Conservation (phyloP, 441 rosid genomes). For the Populus hybrid region DNA sequence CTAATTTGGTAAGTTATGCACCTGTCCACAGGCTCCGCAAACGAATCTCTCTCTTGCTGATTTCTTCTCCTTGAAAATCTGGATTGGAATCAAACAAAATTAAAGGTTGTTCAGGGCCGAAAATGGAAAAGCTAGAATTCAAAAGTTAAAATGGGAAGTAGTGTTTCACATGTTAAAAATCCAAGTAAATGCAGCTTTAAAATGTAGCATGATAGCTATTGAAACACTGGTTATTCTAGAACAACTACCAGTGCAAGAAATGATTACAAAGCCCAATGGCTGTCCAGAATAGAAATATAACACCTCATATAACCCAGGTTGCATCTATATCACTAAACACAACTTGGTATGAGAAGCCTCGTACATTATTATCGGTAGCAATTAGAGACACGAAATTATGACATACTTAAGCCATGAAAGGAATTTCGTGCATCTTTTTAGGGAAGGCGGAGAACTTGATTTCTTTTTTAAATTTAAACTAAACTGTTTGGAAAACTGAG, state of each 20-base stretch:
- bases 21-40: conserved; percentile 99
- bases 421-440: background rate
- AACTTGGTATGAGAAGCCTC: background rate
- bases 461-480: background rate
- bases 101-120: conserved; percentile 1
- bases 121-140: background rate
- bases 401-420: background rate
- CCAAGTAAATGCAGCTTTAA: background rate
- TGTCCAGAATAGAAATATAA: background rate
- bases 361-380: background rate
- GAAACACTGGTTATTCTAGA: background rate
- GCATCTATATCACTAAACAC: background rate
- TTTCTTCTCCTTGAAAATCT: conserved; percentile 90
- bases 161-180: background rate
- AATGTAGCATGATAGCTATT: background rate
- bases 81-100: conserved; percentile 22
- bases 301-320: background rate
- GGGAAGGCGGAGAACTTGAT: background rate
- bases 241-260: background rate
- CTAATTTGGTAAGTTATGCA: conserved; percentile 30
- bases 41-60: conserved; percentile 91
- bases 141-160: background rate
- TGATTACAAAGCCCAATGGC: background rate
- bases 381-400: background rate
- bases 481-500: background rate